Evolutionary conservation across 2,329 filamentous ascomycete genomes (phyloP).

Genomic region (Cercospora berteroae): DNA sequence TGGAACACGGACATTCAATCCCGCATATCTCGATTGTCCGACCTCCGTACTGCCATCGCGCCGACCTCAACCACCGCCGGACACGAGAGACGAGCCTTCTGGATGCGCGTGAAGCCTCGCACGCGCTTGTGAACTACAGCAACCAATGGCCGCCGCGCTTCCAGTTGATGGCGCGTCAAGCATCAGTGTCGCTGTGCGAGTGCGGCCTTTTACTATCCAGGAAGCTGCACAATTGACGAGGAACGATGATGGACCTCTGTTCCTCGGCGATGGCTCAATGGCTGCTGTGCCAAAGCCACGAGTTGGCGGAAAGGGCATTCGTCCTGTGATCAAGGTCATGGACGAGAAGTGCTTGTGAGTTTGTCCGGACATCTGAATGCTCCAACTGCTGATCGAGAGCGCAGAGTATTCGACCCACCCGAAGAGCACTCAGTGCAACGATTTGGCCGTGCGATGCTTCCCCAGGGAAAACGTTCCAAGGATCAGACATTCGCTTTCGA

Average conservation of each 20-base stretch:
- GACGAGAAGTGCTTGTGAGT: slow-evolving; percentile 92
- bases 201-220: slow-evolving; percentile 72
- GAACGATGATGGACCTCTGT: slow-evolving; percentile 80
- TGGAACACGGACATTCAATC: neutral
- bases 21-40: neutral
- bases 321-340: slow-evolving; percentile 91
- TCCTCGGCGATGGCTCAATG: slow-evolving; percentile 94
- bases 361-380: neutral
- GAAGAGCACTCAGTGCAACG: slow-evolving; percentile 90
- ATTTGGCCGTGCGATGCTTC: slow-evolving; percentile 74
- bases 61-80: neutral
- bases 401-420: slow-evolving; percentile 91
- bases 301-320: slow-evolving; percentile 78
- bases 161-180: slow-evolving; percentile 47
- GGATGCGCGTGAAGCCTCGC: slow-evolving; percentile 2
- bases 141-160: slow-evolving; percentile 17
- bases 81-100: neutral
- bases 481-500: slow-evolving; percentile 98
- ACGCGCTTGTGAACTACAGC: slow-evolving; percentile 15
- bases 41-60: neutral
- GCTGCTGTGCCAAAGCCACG: slow-evolving; percentile 84
- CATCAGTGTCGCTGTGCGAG: slow-evolving; percentile 57
- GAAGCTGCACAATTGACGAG: slow-evolving; percentile 87
- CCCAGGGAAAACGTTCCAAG: slow-evolving; percentile 84
- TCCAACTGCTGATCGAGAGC: neutral